A percentile compares a stretch with the other conserved stretches of the same genome.
phyloP scores from a whole-genome alignment of 495 filamentous ascomycete genomes.

The Penicillium cataractarum region DNA sequence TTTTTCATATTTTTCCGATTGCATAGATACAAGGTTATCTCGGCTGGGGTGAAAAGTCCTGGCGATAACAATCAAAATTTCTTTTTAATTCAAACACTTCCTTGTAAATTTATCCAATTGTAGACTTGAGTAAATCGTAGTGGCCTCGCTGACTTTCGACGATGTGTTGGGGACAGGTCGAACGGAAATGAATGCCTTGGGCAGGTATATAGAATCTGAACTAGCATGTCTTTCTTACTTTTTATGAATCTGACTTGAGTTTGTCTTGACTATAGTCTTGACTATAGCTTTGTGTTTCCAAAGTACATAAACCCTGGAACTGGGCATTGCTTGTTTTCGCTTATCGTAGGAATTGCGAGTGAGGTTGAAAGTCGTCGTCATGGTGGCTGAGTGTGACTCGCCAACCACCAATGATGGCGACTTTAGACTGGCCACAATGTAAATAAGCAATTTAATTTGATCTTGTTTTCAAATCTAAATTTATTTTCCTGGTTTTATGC shows the following conservation, averaged over 20 bases:
- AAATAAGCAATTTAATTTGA: background rate
- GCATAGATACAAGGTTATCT: conserved; percentile 49
- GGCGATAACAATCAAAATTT: conserved; percentile 28
- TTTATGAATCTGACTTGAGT: too few relatives aligned
- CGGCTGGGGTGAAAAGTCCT: conserved; percentile 29
- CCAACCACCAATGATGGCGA: background rate
- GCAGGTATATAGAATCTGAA: too few relatives aligned
- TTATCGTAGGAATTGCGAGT: too few relatives aligned
- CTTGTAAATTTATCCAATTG: background rate
- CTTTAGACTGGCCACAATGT: background rate
- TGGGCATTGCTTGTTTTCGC: too few relatives aligned
- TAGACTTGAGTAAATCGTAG: background rate
- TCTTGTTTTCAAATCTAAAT: background rate
- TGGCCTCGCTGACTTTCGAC: too few relatives aligned
- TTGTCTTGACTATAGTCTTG: too few relatives aligned
- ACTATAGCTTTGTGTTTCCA: too few relatives aligned
- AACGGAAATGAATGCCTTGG: too few relatives aligned
- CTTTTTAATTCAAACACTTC: conserved; percentile 23
- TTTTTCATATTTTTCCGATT: conserved; percentile 46
- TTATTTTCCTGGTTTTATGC: background rate
- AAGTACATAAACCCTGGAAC: too few relatives aligned
- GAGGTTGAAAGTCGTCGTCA: too few relatives aligned
- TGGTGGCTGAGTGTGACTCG: background rate
- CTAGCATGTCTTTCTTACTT: too few relatives aligned
- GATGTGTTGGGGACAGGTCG: too few relatives aligned